Evolutionary conservation across 1,139 yeast species (phyloP), one percentile per base, ranked within the genome.

Genomic region (Scheffersomyces illinoinensis): DNA sequence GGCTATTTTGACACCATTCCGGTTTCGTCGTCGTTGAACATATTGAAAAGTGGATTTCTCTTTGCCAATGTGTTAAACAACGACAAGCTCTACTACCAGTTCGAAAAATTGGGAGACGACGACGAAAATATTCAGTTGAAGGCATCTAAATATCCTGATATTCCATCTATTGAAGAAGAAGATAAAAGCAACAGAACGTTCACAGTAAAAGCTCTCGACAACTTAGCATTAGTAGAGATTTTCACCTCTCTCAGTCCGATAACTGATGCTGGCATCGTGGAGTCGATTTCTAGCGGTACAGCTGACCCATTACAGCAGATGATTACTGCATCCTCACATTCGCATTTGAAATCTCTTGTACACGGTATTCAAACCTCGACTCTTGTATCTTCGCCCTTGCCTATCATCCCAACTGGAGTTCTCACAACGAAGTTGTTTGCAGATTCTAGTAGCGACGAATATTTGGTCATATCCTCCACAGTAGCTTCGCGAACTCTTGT

Each of bases 1-100:
- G 67, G 72, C 4, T 92, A 89, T 68, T 93, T 93, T 72, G 98
- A 92, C 69, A 84, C 96, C 0, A 81, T 91, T 24, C 89, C 93
- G 0, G 72, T 82, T 1, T 81, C 90, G 33, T 76, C 79, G 17
- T 72, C 82, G 14, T 66, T 93, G 18, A 78, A 83, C 56, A 85
- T 93, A 55, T 81, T 93, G 62, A 89, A 85, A 63, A 83, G 90
- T 19, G 99, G 98, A 0, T 90, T 86, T 65, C 68, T 95, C 53
- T 90, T 85, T 69, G 90, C 90, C 0, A 88, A 89, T 62, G 77
- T 86, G 10, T 87, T 88, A 60, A 74, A 78, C 60, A 86, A 89
- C 33, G 87, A 89, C 66, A 90, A 87, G 64, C 72, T 77, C 26
- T 76, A 90, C 33, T 91, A 88, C 66, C 97, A 92, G 71, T 90